These are phyloP conservation scores for Blastobotrys aristatus DNA, from an alignment of 1,139 yeast species.

Conservation along the genomic window DNA sequence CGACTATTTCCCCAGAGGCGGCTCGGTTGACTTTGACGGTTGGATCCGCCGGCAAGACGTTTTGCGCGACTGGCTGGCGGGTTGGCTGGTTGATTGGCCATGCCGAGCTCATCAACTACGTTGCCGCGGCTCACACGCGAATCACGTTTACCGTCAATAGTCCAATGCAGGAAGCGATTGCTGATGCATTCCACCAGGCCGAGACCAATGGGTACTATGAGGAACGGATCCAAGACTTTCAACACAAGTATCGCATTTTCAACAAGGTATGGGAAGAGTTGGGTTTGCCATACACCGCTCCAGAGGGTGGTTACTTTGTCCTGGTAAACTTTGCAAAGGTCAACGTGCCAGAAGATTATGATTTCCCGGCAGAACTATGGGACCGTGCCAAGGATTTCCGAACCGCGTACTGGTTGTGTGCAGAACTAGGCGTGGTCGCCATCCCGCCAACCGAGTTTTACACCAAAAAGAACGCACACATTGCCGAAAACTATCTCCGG, in stretches of 20 bases:
- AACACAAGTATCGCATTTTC: conserved; percentile 64
- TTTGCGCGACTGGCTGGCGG: conserved; percentile 99
- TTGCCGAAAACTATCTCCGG: conserved; percentile 79
- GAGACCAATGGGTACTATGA: conserved; percentile 60
- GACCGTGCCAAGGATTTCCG: conserved; percentile 77
- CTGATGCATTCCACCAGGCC: conserved; percentile 67
- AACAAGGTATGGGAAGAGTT: conserved; percentile 77
- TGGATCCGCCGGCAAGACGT: conserved; percentile 95
- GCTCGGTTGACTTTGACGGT: conserved; percentile 77
- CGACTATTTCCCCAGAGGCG: conserved; percentile 73
- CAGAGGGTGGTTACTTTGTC: conserved; percentile 92
- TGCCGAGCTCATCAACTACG: conserved; percentile 73
- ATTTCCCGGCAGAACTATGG: conserved; percentile 63
- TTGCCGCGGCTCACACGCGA: conserved; percentile 86
- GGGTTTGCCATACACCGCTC: conserved; percentile 78
- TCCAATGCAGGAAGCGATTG: conserved; percentile 91
- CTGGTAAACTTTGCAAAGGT: conserved; percentile 82
- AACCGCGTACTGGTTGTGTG: conserved; percentile 87
- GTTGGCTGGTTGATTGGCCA: conserved; percentile 93
- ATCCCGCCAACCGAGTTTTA: conserved; percentile 96
- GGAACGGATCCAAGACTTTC: conserved; percentile 60
- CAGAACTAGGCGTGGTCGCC: conserved; percentile 88
- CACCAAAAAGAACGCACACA: conserved; percentile 60
- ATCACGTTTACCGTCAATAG: conserved; percentile 86
- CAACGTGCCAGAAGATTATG: conserved; percentile 66